phyloP scores from a whole-genome alignment of 2,329 filamentous ascomycete species.

The Mycogone perniciosa region DNA sequence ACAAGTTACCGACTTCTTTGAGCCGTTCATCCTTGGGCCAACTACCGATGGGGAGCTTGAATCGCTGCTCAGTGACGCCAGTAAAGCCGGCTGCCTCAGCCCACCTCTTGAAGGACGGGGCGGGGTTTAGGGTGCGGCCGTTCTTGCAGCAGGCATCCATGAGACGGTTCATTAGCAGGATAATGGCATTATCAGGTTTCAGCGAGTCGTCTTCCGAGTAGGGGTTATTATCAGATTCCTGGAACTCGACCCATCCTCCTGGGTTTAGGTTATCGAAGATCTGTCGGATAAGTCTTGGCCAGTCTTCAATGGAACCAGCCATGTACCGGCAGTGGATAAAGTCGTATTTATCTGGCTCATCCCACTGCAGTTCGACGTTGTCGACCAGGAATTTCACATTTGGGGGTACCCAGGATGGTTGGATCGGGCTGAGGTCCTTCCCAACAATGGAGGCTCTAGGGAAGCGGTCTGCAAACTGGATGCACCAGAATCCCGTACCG shows the following conservation, averaged over 20 bases:
- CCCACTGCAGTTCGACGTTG: constrained; percentile 52
- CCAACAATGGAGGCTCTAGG: no score
- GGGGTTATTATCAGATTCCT: constrained; percentile 33
- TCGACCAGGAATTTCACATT: constrained; percentile 55
- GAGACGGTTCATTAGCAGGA: constrained; percentile 22
- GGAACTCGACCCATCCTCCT: constrained; percentile 42
- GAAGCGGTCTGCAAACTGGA: no score
- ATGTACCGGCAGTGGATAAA: constrained; percentile 32
- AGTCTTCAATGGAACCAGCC: constrained; percentile 28
- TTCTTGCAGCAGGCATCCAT: constrained; percentile 21
- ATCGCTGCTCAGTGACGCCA: constrained; percentile 24
- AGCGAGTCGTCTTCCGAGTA: constrained; percentile 35
- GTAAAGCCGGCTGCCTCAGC: constrained; percentile 30
- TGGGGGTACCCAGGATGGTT: no score
- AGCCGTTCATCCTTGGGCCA: constrained; percentile 37
- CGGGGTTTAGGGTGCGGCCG: constrained; percentile 25
- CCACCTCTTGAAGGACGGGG: constrained; percentile 23
- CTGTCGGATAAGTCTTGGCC: constrained; percentile 21
- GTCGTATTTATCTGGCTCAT: constrained; percentile 20
- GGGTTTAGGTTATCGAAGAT: constrained; percentile 34
- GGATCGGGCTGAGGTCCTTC: no score
- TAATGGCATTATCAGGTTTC: constrained; percentile 28
- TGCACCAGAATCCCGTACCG: no score
- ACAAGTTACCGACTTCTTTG: constrained; percentile 33
- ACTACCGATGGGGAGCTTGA: constrained; percentile 30